These are phyloP conservation scores for Penicillium sclerotigenum DNA, from an alignment of 2,329 filamentous ascomycete genomes.

Conservation along the genomic window DNA sequence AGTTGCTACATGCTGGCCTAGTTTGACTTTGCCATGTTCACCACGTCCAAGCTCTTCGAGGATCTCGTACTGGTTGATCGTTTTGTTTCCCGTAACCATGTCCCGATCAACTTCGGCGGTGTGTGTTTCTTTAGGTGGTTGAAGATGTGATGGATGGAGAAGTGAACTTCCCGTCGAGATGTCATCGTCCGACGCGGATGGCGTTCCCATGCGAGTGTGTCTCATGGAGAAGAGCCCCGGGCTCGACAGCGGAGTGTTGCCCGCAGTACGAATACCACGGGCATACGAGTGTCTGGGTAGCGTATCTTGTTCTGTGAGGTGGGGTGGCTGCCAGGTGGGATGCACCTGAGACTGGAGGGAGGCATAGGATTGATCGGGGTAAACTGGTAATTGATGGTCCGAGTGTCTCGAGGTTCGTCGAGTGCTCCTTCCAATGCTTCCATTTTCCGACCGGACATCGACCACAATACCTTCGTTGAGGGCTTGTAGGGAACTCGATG, in stretches of 20 bases:
- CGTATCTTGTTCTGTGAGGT: conserved; percentile 35
- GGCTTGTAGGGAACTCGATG: conserved; percentile 44
- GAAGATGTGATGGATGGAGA: conserved; percentile 67
- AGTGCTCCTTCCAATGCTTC: conserved; percentile 23
- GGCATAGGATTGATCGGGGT: conserved; percentile 50
- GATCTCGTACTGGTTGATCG: conserved; percentile 97
- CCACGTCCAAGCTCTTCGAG: conserved; percentile 94
- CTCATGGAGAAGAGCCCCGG: conserved; percentile 46
- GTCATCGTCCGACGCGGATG: conserved; percentile 38
- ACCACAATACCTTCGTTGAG: conserved; percentile 39
- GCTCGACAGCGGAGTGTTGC: conserved; percentile 48
- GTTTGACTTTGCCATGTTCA: conserved; percentile 96
- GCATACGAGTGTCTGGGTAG: conserved; percentile 20
- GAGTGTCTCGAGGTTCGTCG: conserved; percentile 32
- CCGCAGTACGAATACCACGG: conserved; percentile 41
- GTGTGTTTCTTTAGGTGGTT: conserved; percentile 79
- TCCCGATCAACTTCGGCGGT: conserved; percentile 89
- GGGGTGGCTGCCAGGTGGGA: conserved; percentile 40
- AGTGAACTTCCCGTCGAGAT: conserved; percentile 55
- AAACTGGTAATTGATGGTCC: conserved; percentile 42
- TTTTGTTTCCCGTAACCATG: conserved; percentile 82
- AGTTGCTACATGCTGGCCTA: conserved; percentile 75
- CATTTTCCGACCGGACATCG: conserved; percentile 36
- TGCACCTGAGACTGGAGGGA: conserved; percentile 45
- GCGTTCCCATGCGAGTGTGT: conserved; percentile 31